A percentile compares a stretch with the other conserved stretches of the same genome.
These are phyloP conservation scores for Sclerotinia sclerotiorum DNA, from an alignment of 2,329 filamentous ascomycete genomes.

Conservation along the genomic window DNA sequence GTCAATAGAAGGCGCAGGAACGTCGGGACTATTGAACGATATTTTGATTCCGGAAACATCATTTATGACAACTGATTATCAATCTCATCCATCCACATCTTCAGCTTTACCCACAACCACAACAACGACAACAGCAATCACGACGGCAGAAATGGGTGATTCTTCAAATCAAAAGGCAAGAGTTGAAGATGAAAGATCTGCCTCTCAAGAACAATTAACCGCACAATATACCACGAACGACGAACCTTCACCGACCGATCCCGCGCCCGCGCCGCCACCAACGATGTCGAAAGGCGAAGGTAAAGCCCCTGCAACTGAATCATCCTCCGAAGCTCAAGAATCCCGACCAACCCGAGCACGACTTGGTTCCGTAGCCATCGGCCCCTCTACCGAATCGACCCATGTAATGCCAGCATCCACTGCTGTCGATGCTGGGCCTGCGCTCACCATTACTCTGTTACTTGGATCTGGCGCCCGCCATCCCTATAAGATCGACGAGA, in stretches of 20 bases:
- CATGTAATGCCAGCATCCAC: constrained; percentile 18
- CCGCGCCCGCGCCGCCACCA: constrained; percentile 3
- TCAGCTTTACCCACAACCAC: background rate
- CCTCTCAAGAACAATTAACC: constrained; percentile 6
- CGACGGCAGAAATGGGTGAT: background rate
- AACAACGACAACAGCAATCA: background rate
- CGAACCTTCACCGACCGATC: background rate
- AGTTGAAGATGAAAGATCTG: background rate
- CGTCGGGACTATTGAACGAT: constrained; percentile 18
- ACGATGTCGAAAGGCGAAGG: constrained; percentile 8
- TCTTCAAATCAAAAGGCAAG: background rate
- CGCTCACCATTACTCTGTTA: constrained; percentile 76
- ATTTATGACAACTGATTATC: constrained; percentile 4
- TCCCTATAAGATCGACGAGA: constrained; percentile 86
- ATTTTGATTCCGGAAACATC: constrained; percentile 20
- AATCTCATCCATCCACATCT: background rate
- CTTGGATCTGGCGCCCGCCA: constrained; percentile 80
- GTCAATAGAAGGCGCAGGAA: constrained; percentile 4
- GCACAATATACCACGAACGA: background rate
- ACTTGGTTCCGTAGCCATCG: constrained; percentile 9
- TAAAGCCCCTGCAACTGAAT: constrained; percentile 10
- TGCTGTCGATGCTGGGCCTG: constrained; percentile 43
- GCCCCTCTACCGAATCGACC: background rate
- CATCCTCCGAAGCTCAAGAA: background rate
- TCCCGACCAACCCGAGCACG: background rate